A percentile compares a stretch with the other conserved stretches of the same genome.
Conservation (phyloP, 1,284 basidiomycete genomes). For the Cryptococcus hybrid region DNA sequence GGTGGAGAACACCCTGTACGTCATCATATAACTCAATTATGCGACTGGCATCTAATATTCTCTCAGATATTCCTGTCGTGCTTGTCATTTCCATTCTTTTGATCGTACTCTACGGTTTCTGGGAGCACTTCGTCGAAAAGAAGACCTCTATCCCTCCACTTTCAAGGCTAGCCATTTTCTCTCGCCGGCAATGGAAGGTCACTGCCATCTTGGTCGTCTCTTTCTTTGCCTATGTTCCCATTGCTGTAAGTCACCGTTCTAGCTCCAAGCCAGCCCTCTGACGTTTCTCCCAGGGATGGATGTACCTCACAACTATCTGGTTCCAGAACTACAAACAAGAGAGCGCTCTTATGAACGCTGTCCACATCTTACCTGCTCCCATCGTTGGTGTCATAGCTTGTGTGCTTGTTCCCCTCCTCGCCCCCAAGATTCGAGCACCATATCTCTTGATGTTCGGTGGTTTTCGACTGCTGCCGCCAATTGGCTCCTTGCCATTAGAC, state of each 20-base stretch:
- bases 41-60: neutral
- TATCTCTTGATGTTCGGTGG: conserved; percentile 27
- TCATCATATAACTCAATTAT: neutral
- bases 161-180: conserved; percentile 26
- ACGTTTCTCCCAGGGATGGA: conserved; percentile 9
- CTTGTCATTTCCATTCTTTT: conserved; percentile 33
- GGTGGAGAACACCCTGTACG: conserved; percentile 33
- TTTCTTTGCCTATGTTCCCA: conserved; percentile 29
- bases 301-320: conserved; percentile 21
- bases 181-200: conserved; percentile 20
- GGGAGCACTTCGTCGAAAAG: conserved; percentile 54
- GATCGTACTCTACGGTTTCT: conserved; percentile 34
- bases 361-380: conserved; percentile 25
- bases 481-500: conserved; percentile 32
- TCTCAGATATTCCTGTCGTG: conserved; percentile 30
- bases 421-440: conserved; percentile 23
- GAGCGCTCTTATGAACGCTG: conserved; percentile 21
- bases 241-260: conserved; percentile 1
- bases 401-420: conserved; percentile 22
- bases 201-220: conserved; percentile 22
- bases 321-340: conserved; percentile 28
- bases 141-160: conserved; percentile 38
- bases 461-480: conserved; percentile 18
- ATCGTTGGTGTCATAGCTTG: conserved; percentile 32
- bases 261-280: neutral